A percentile compares a stretch with the other conserved stretches of the same genome.
Evolutionary conservation across 352 stramenopile genomes (phyloP).

Genomic region (Detonula confervacea): DNA sequence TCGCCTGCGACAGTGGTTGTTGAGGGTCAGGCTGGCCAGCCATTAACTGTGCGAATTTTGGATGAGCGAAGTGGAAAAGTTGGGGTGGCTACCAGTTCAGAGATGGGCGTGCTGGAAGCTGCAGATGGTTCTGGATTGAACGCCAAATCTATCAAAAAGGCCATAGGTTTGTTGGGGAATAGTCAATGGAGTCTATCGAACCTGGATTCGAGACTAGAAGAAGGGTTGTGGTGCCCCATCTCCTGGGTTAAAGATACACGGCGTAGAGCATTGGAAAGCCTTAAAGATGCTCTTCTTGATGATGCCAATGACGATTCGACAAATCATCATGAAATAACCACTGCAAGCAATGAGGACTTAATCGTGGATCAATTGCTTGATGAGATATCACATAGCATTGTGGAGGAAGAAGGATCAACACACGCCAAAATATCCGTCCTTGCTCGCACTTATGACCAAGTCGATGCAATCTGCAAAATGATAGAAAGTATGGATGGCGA

Average conservation of each 20-base stretch:
- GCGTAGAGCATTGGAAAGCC: slow-evolving; percentile 61
- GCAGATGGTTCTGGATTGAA: slow-evolving; percentile 40
- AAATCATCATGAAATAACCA: slow-evolving; percentile 1
- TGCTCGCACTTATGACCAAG: slow-evolving; percentile 66
- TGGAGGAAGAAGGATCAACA: background rate
- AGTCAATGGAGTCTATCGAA: slow-evolving; percentile 55
- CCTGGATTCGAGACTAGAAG: slow-evolving; percentile 56
- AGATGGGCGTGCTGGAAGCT: slow-evolving; percentile 34
- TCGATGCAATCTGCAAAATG: slow-evolving; percentile 72
- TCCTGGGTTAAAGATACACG: slow-evolving; percentile 73
- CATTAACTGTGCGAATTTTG: slow-evolving; percentile 52
- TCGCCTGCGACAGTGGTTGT: slow-evolving; percentile 51
- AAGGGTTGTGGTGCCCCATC: slow-evolving; percentile 66
- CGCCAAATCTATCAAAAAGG: slow-evolving; percentile 62
- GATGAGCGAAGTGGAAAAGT: slow-evolving; percentile 41
- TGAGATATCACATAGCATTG: slow-evolving; percentile 17
- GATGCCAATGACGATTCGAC: background rate
- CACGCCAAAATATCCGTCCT: slow-evolving; percentile 58
- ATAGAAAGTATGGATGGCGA: slow-evolving; percentile 41
- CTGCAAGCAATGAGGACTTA: slow-evolving; percentile 7
- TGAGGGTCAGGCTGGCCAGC: slow-evolving; percentile 40
- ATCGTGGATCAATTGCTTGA: slow-evolving; percentile 42
- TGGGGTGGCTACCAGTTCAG: slow-evolving; percentile 29
- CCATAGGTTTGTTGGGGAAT: slow-evolving; percentile 74
- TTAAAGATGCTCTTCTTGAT: slow-evolving; percentile 35